These are phyloP conservation scores for Kalaharituber pfeilii DNA, from an alignment of 2,329 filamentous ascomycete genomes.

Conservation along the genomic window DNA sequence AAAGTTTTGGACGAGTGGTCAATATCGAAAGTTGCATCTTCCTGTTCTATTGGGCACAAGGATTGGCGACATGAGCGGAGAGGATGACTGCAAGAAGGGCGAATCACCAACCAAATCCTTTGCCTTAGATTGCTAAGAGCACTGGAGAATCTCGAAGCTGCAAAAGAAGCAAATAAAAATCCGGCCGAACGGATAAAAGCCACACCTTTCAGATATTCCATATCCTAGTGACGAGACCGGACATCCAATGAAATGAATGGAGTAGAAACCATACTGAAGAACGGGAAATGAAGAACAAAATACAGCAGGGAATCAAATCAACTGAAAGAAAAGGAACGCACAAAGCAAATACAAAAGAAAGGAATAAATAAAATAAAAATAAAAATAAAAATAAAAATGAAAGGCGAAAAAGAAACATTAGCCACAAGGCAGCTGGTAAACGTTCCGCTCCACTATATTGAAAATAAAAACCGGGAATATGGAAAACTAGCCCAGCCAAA, in stretches of 20 bases:
- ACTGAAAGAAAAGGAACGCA: not conserved
- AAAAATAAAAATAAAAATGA: not conserved
- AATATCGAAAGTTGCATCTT: no score
- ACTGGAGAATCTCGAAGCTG: no score
- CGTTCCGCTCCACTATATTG: not conserved
- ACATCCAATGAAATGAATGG: no score
- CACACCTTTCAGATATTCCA: not conserved
- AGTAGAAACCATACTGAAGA: not conserved
- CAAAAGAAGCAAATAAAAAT: no score
- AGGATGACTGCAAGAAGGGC: no score
- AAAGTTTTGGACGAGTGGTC: no score
- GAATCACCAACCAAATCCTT: no score
- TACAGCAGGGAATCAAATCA: not conserved
- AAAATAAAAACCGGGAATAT: not conserved
- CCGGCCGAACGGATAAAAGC: not conserved
- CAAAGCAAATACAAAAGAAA: not conserved
- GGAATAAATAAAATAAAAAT: not conserved
- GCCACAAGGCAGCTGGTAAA: not conserved
- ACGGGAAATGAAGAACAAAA: not conserved
- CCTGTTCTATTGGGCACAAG: no score
- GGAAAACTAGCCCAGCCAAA: not conserved
- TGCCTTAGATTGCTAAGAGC: no score
- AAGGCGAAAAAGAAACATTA: not conserved
- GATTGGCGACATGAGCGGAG: no score
- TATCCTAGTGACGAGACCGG: no score